These are phyloP conservation scores for Pichia californica DNA, from an alignment of 805 yeast species.

Conservation along the genomic window DNA sequence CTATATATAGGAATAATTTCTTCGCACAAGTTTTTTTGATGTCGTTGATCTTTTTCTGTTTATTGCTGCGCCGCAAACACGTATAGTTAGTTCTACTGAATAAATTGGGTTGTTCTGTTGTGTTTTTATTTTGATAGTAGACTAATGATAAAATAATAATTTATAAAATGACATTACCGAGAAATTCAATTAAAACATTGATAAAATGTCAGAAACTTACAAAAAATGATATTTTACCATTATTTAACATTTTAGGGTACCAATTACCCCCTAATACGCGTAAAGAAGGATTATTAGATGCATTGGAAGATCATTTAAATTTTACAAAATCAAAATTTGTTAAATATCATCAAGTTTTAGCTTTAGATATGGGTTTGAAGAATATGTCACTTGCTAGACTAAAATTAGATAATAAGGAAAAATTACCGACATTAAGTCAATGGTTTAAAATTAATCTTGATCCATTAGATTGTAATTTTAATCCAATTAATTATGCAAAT, in stretches of 20 bases:
- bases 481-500: slow-evolving; percentile 24
- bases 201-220: slow-evolving; percentile 3
- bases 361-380: slow-evolving; percentile 31
- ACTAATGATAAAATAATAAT: too few species aligned
- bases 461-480: slow-evolving; percentile 18
- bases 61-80: too few species aligned
- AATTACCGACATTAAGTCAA: slow-evolving; percentile 19
- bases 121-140: too few species aligned
- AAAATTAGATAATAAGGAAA: not conserved
- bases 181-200: not conserved
- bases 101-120: too few species aligned
- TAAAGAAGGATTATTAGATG: slow-evolving; percentile 1
- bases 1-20: too few species aligned
- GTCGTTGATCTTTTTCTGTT: too few species aligned
- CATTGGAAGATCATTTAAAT: slow-evolving; percentile 1
- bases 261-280: not conserved
- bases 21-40: too few species aligned
- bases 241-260: slow-evolving; percentile 5
- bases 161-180: not conserved
- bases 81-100: too few species aligned
- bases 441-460: slow-evolving; percentile 31
- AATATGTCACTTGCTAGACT: slow-evolving; percentile 29
- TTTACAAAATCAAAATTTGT: not conserved
- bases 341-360: slow-evolving; percentile 13
- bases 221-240: slow-evolving; percentile 2